Conservation (phyloP, 2,329 filamentous ascomycete genomes). For the Rhynchosporium graminicola region DNA sequence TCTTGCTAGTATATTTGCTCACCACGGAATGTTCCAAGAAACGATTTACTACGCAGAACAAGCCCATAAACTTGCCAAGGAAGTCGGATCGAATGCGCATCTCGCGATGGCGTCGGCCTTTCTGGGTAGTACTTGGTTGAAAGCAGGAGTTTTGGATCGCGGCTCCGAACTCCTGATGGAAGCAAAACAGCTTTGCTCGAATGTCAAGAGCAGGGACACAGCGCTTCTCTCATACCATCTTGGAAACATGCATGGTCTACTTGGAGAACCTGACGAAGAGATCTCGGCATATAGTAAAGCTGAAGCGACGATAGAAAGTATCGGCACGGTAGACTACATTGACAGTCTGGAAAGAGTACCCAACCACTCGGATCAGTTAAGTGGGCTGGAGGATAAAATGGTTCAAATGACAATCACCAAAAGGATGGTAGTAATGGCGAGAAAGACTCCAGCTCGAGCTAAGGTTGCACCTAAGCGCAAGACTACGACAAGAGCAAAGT, state of each 20-base stretch:
- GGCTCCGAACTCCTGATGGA: slow-evolving; percentile 57
- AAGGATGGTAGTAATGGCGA: slow-evolving; percentile 34
- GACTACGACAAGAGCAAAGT: slow-evolving; percentile 34
- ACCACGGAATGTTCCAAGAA: slow-evolving; percentile 85
- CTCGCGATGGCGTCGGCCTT: slow-evolving; percentile 56
- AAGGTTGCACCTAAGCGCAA: slow-evolving; percentile 39
- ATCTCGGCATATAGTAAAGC: slow-evolving; percentile 50
- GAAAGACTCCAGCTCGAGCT: slow-evolving; percentile 33
- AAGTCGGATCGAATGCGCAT: slow-evolving; percentile 42
- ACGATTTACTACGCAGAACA: slow-evolving; percentile 87
- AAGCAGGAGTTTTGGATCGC: slow-evolving; percentile 59
- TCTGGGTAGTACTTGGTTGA: slow-evolving; percentile 56
- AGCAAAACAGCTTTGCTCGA: slow-evolving; percentile 54
- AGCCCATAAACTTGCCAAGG: slow-evolving; percentile 69
- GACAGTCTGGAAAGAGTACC: slow-evolving; percentile 30
- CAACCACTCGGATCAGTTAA: slow-evolving; percentile 20
- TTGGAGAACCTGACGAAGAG: slow-evolving; percentile 50
- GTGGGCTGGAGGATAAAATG: slow-evolving; percentile 31
- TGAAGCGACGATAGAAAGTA: slow-evolving; percentile 46
- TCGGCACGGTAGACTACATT: slow-evolving; percentile 45
- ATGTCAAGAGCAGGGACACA: slow-evolving; percentile 48
- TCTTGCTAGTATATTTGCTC: slow-evolving; percentile 75
- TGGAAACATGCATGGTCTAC: slow-evolving; percentile 53
- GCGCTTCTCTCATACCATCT: slow-evolving; percentile 56
- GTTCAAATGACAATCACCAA: slow-evolving; percentile 38